A percentile compares a stretch with the other conserved stretches of the same genome.
Evolutionary conservation across 139 green algal species (phyloP).

Genomic region (Chlorella vulgaris): DNA sequence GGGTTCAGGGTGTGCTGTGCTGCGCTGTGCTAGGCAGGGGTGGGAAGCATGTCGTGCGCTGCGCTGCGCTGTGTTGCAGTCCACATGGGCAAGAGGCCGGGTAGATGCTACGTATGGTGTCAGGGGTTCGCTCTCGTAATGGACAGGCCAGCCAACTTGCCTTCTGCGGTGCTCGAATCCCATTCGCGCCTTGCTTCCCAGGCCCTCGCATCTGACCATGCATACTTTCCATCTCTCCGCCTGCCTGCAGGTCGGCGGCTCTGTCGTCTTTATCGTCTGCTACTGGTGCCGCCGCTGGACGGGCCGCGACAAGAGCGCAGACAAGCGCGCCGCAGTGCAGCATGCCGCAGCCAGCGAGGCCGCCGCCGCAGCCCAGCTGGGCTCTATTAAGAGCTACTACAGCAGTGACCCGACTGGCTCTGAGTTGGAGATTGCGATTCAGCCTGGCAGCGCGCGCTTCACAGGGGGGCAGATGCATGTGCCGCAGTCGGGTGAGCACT

Average conservation of each 20-base stretch:
- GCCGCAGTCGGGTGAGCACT: constrained; percentile 20
- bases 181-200: too few species aligned
- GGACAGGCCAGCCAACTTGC: too few species aligned
- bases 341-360: background rate
- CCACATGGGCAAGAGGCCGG: background rate
- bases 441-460: constrained; percentile 24
- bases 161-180: too few species aligned
- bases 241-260: constrained; percentile 27
- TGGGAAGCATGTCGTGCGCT: background rate
- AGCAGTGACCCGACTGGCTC: constrained; percentile 8
- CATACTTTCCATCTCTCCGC: background rate
- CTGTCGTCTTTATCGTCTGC: constrained; percentile 26
- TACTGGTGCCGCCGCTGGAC: constrained; percentile 30
- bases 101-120: too few species aligned
- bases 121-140: too few species aligned
- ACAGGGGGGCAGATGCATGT: constrained; percentile 26
- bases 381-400: constrained; percentile 12
- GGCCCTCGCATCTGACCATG: too few species aligned
- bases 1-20: background rate
- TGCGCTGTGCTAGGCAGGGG: background rate
- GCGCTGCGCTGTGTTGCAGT: background rate
- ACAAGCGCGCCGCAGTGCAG: background rate
- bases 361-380: background rate
- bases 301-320: constrained; percentile 11
- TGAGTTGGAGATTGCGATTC: constrained; percentile 32